A percentile compares a stretch with the other conserved stretches of the same genome.
Conservation (phyloP, 768 basidiomycete genomes). For the Serpula lacrymans region DNA sequence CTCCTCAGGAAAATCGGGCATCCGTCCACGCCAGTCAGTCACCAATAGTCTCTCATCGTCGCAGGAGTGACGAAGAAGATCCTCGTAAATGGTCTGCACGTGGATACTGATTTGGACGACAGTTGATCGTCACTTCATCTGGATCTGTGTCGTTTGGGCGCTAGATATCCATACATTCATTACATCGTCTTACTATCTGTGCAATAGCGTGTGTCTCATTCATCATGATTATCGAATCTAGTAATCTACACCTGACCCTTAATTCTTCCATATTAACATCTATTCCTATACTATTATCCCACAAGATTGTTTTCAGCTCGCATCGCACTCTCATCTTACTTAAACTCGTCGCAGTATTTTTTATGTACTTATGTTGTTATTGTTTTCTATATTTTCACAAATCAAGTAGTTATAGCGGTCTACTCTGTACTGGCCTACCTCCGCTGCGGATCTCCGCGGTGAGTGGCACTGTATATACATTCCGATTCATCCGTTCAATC, state of each 20-base stretch:
- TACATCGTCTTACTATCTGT: conserved; percentile 1
- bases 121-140: conserved; percentile 34
- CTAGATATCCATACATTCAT: conserved; percentile 18
- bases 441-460: conserved; percentile 26
- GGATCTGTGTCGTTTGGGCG: conserved; percentile 33
- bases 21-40: conserved; percentile 23
- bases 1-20: conserved; percentile 38
- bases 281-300: conserved; percentile 24
- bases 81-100: conserved; percentile 46
- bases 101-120: conserved; percentile 40
- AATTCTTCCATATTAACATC: conserved; percentile 30
- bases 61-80: conserved; percentile 41
- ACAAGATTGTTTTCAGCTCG: too few species aligned
- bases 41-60: conserved; percentile 38
- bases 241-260: conserved; percentile 34
- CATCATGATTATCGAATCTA: conserved; percentile 30
- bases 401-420: too few species aligned
- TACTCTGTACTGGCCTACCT: too few species aligned
- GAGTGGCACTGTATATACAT: conserved; percentile 6
- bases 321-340: conserved; percentile 19
- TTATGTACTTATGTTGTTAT: conserved; percentile 24
- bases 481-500: too few species aligned
- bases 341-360: conserved; percentile 19
- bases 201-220: conserved; percentile 14
- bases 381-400: too few species aligned